Evolutionary conservation across 2,329 filamentous ascomycete species (phyloP).

Genomic region (Penicillium expansum): DNA sequence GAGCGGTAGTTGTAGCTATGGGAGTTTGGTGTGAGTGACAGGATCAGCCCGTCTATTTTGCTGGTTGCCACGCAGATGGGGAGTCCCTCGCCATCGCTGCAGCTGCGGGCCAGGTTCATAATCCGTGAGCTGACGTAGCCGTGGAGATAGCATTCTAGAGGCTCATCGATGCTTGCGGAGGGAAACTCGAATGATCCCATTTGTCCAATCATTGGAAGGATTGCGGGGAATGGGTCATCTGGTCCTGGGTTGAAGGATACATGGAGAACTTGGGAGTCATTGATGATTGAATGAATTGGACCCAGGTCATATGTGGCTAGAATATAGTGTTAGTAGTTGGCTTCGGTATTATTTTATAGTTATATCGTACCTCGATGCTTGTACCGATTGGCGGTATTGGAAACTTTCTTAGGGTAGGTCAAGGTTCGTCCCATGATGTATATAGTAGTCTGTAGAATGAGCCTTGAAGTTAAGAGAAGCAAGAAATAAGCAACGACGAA

Average conservation of each 20-base stretch:
- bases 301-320: constrained; percentile 68
- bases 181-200: constrained; percentile 70
- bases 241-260: constrained; percentile 69
- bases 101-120: constrained; percentile 60
- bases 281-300: constrained; percentile 73
- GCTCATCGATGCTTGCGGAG: constrained; percentile 59
- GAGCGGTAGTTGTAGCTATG: constrained; percentile 88
- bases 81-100: constrained; percentile 52
- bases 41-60: constrained; percentile 74
- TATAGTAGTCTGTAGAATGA: not conserved
- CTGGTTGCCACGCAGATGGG: constrained; percentile 71
- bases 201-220: constrained; percentile 81
- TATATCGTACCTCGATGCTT: constrained; percentile 57
- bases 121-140: constrained; percentile 79
- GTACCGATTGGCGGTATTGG: constrained; percentile 67
- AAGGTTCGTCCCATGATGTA: constrained; percentile 43
- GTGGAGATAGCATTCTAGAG: constrained; percentile 75
- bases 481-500: not conserved
- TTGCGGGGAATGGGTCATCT: constrained; percentile 67
- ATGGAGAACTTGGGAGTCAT: constrained; percentile 70
- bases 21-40: constrained; percentile 73
- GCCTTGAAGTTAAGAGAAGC: not conserved
- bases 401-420: constrained; percentile 60
- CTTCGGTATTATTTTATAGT: not conserved
- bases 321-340: constrained; percentile 7